phyloP scores from a whole-genome alignment of 371 early-diverging fungal genomes.

The Apophysomyces elegans region DNA sequence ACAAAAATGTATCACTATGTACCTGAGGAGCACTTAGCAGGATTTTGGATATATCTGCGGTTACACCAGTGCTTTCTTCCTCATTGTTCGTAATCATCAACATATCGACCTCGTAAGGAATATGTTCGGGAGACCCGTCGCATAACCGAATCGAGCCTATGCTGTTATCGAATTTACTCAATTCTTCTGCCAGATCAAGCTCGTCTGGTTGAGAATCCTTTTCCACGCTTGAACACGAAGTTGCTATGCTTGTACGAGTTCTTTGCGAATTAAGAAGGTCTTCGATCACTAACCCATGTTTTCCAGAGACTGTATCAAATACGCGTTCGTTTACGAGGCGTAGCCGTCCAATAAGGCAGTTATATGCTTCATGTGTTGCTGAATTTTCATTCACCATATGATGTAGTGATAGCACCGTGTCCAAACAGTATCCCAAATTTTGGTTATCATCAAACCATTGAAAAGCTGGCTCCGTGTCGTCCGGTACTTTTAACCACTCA shows the following conservation, averaged over 20 bases:
- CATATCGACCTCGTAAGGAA: background rate
- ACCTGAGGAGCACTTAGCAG: background rate
- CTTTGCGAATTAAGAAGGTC: constrained; percentile 2
- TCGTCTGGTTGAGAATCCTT: background rate
- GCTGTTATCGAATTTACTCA: constrained; percentile 5
- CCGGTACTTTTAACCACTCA: constrained; percentile 17
- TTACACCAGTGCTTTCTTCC: constrained; percentile 18
- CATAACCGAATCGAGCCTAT: background rate
- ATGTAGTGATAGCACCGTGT: constrained; percentile 16
- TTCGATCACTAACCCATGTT: background rate
- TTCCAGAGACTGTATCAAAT: constrained; percentile 20
- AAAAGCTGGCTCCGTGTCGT: background rate
- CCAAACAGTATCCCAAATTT: constrained; percentile 22
- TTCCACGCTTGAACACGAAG: constrained; percentile 1
- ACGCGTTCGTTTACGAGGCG: constrained; percentile 34
- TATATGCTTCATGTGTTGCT: constrained; percentile 8
- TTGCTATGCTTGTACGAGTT: background rate
- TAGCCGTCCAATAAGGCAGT: constrained; percentile 25
- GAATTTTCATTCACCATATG: background rate
- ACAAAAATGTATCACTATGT: background rate
- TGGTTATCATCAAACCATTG: constrained; percentile 38
- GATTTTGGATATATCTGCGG: constrained; percentile 21
- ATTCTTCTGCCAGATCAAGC: background rate
- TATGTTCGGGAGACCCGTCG: background rate
- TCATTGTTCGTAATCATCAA: background rate